Evolutionary conservation across 73 alveolate genomes (phyloP).

Genomic region (Stentor coeruleus): DNA sequence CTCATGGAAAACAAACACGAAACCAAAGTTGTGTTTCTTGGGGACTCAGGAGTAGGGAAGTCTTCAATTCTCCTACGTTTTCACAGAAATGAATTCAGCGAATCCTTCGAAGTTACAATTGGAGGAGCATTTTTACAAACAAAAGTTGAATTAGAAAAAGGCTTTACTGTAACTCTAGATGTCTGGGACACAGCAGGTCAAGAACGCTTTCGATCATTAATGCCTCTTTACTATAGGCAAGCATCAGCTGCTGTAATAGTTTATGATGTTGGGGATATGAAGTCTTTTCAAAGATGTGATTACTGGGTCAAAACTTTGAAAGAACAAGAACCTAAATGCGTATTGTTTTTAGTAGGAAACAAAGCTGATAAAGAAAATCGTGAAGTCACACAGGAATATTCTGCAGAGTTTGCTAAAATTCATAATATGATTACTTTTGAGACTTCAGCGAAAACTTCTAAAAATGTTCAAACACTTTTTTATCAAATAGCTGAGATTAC

Average conservation of each 20-base stretch:
- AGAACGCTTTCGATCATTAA: constrained; percentile 46
- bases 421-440: constrained; percentile 45
- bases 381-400: no score
- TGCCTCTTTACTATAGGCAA: constrained; percentile 49
- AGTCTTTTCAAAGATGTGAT: constrained; percentile 37
- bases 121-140: constrained; percentile 65
- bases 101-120: constrained; percentile 44
- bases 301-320: constrained; percentile 52
- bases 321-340: constrained; percentile 27
- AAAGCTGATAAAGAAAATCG: constrained; percentile 57
- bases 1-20: constrained; percentile 43
- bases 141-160: constrained; percentile 39
- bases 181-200: constrained; percentile 69
- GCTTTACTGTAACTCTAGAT: constrained; percentile 33
- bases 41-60: constrained; percentile 72
- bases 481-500: no score
- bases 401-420: constrained; percentile 35
- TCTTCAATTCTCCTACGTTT: constrained; percentile 52
- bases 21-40: constrained; percentile 57
- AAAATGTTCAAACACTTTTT: no score
- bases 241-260: constrained; percentile 53
- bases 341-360: constrained; percentile 61
- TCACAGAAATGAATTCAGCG: constrained; percentile 38
- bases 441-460: constrained; percentile 47
- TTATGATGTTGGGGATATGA: constrained; percentile 44